Base-by-base conservation (phyloP, 2,329 filamentous ascomycete genomes). In the Uncinocarpus reesii region DNA sequence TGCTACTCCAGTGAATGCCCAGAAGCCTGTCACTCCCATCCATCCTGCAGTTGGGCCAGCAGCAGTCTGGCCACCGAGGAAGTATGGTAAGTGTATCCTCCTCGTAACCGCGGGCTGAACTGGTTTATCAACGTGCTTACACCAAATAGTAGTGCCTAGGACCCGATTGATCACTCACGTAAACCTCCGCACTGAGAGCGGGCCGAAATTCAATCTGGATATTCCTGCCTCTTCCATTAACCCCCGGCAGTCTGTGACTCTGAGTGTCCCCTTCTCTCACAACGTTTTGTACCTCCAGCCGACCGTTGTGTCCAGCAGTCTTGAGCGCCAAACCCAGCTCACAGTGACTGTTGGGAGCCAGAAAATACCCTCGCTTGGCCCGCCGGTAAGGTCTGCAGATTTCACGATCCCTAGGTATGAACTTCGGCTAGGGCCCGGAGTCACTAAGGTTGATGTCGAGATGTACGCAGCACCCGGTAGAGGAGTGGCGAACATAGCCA, bases 381-480 rank as follows among this genome's bases (percentile, higher is more conserved):
- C 78, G 18, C 78, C 79, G 44, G 65, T 69, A 18, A 67, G 75
- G 37, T 68, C 70, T 44, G 53, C 56, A 15, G 71, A 75, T 56
- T 72, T 66, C 40, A 71, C 73, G 51, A 79, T 79, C 53, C 80
- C 82, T n/a, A 69, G 84, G 0, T 95, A 87, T 57, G 88, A 95
- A 57, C 76, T 81, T 6, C 77, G 77, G 44, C 69, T 95, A 23
- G 74, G 78, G 21, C 75, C 77, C 1, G 87, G 86, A 5, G 75
- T 87, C 43, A 94, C 92, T 56, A 76, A 81, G 38, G 76, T 95
- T 43, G 83, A 88, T 57, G 74, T 93, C 6, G 84, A 90, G 58
- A 72, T 90, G 50, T 78, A 88, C 54, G 85, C 84, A 1, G 81
- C 81, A 5, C 74, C 86, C 53, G 78, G 76, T 1, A 77, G 72